Evolutionary conservation across 768 basidiomycete species (phyloP).

Genomic region (Tricholoma saponaceum): DNA sequence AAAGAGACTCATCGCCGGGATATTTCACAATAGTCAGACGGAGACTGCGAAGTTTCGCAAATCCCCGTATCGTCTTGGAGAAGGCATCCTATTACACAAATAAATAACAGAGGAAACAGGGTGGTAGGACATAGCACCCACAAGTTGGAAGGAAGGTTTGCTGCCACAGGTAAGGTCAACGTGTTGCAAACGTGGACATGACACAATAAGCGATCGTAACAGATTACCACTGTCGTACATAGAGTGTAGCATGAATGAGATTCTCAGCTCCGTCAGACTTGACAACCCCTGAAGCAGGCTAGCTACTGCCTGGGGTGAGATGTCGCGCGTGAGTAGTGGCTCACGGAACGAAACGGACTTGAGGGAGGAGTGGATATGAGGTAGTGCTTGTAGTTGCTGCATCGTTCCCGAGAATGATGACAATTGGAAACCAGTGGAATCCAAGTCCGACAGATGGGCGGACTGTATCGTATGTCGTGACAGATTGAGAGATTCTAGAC

Average conservation of each 20-base stretch:
- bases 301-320: conserved; percentile 58
- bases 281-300: conserved; percentile 55
- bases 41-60: conserved; percentile 61
- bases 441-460: conserved; percentile 46
- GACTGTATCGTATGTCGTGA: conserved; percentile 54
- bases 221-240: conserved; percentile 73
- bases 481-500: conserved; percentile 44
- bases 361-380: conserved; percentile 44
- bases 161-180: conserved; percentile 64
- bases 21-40: conserved; percentile 63
- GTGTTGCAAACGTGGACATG: conserved; percentile 61
- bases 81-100: conserved; percentile 48
- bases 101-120: background rate
- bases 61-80: conserved; percentile 55
- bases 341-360: conserved; percentile 61
- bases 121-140: conserved; percentile 26
- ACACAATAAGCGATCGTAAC: conserved; percentile 59
- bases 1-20: conserved; percentile 58
- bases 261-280: conserved; percentile 52
- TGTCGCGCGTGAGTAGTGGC: conserved; percentile 61
- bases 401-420: conserved; percentile 65
- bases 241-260: conserved; percentile 66
- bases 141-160: conserved; percentile 71
- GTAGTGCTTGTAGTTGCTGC: conserved; percentile 60
- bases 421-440: conserved; percentile 43